phyloP scores from a whole-genome alignment of 306 rosid species.

The Neltuma alba region DNA sequence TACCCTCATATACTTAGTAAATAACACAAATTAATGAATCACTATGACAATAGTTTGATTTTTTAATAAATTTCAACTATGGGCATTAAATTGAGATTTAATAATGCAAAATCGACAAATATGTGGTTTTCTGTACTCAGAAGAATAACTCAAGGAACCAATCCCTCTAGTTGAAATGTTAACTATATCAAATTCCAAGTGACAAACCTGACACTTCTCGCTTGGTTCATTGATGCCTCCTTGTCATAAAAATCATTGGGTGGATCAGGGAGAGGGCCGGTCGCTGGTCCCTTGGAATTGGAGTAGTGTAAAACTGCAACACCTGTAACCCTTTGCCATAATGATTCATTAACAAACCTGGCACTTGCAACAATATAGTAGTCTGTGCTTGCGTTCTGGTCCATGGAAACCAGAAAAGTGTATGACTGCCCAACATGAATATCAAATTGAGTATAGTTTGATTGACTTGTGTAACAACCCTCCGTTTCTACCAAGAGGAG shows the following conservation, averaged over 20 bases:
- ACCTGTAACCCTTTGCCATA: background rate
- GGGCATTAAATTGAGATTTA: background rate
- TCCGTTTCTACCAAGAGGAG: background rate
- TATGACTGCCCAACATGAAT: background rate
- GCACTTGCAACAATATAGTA: background rate
- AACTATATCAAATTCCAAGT: background rate
- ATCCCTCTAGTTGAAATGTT: background rate
- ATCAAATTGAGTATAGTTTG: background rate
- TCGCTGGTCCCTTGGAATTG: background rate
- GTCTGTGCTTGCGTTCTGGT: background rate
- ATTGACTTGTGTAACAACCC: background rate
- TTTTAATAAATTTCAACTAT: background rate
- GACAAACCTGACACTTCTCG: slow-evolving; percentile 1
- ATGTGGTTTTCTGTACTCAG: background rate
- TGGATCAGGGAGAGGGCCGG: slow-evolving; percentile 1
- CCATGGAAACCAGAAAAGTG: slow-evolving; percentile 1
- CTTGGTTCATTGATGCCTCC: slow-evolving; percentile 2
- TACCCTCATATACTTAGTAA: background rate
- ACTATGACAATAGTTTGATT: background rate
- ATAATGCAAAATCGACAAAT: background rate
- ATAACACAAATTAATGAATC: background rate
- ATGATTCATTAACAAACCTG: background rate
- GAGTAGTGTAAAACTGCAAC: background rate
- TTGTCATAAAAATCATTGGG: background rate
- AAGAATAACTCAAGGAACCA: background rate